A percentile compares a stretch with the other conserved stretches of the same genome.
phyloP scores from a whole-genome alignment of 2,329 filamentous ascomycete species.

The Ceratocystis harringtonii region DNA sequence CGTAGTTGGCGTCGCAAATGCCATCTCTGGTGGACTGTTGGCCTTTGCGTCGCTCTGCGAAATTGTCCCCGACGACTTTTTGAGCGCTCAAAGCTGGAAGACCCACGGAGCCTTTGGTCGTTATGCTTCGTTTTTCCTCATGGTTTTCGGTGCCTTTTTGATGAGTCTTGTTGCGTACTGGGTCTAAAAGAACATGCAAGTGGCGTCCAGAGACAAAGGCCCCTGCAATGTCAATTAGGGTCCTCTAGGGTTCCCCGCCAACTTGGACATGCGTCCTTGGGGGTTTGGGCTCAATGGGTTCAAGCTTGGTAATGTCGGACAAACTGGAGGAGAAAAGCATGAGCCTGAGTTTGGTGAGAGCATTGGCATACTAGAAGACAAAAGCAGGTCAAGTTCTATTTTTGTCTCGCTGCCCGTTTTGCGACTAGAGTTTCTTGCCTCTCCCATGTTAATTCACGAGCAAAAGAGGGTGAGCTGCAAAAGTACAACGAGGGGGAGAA shows the following conservation, averaged over 20 bases:
- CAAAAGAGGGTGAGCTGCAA: not conserved
- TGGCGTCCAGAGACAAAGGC: not conserved
- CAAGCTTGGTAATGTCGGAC: not conserved
- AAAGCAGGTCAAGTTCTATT: not conserved
- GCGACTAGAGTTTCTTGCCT: too few relatives aligned
- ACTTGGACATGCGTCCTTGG: not conserved
- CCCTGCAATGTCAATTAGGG: not conserved
- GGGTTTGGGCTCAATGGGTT: not conserved
- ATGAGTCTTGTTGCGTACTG: conserved; percentile 52
- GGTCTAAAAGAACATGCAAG: conserved; percentile 29
- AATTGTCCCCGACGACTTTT: conserved; percentile 55
- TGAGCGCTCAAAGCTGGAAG: conserved; percentile 49
- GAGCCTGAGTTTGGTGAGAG: not conserved
- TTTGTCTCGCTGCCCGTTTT: not conserved
- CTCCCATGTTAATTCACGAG: not conserved
- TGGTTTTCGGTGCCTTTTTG: conserved; percentile 43
- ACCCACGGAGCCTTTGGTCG: conserved; percentile 38
- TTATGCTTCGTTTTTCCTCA: conserved; percentile 39
- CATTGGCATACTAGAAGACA: not conserved
- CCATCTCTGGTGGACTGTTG: conserved; percentile 55
- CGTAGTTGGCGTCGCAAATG: conserved; percentile 61
- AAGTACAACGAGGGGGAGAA: too few relatives aligned
- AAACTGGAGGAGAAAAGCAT: not conserved
- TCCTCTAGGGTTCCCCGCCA: not conserved
- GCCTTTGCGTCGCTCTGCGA: conserved; percentile 59